A percentile compares a stretch with the other conserved stretches of the same genome.
phyloP scores from a whole-genome alignment of 352 stramenopile genomes.

The Phytopythium helicoides region DNA sequence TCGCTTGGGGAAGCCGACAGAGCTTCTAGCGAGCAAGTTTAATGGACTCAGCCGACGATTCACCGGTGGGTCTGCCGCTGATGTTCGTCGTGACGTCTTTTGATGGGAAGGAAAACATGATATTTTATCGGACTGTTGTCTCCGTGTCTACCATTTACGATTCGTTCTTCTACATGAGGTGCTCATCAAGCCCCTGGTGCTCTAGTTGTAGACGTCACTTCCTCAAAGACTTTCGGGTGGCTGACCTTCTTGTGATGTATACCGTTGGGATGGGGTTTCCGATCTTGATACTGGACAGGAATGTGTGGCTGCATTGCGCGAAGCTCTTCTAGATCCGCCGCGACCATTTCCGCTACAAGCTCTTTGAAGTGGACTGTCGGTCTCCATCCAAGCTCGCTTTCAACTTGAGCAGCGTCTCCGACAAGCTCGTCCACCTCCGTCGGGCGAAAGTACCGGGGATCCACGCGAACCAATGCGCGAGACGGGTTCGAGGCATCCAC shows the following conservation, averaged over 20 bases:
- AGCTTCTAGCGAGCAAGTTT: slow-evolving; percentile 55
- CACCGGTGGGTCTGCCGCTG: slow-evolving; percentile 38
- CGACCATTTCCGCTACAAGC: slow-evolving; percentile 97
- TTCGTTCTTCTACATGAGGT: too few species aligned
- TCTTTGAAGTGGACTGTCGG: slow-evolving; percentile 90
- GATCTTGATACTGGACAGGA: too few species aligned
- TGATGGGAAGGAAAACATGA: slow-evolving; percentile 19
- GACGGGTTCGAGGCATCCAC: slow-evolving; percentile 87
- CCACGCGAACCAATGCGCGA: slow-evolving; percentile 93
- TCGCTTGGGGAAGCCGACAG: slow-evolving; percentile 5
- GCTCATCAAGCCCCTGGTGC: too few species aligned
- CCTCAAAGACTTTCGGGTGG: background rate
- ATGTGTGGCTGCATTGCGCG: background rate
- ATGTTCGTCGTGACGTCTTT: slow-evolving; percentile 59
- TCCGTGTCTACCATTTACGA: too few species aligned
- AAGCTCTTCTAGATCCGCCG: slow-evolving; percentile 59
- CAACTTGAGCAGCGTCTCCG: slow-evolving; percentile 94
- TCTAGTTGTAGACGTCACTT: background rate
- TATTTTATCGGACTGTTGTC: too few species aligned
- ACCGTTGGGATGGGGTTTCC: too few species aligned
- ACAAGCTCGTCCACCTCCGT: slow-evolving; percentile 98
- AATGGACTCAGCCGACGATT: slow-evolving; percentile 50
- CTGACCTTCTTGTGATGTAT: too few species aligned
- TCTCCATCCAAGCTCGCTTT: slow-evolving; percentile 89
- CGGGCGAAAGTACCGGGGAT: slow-evolving; percentile 97